Conservation (phyloP, 495 filamentous ascomycete species). For the Bryoglossum gracile region DNA sequence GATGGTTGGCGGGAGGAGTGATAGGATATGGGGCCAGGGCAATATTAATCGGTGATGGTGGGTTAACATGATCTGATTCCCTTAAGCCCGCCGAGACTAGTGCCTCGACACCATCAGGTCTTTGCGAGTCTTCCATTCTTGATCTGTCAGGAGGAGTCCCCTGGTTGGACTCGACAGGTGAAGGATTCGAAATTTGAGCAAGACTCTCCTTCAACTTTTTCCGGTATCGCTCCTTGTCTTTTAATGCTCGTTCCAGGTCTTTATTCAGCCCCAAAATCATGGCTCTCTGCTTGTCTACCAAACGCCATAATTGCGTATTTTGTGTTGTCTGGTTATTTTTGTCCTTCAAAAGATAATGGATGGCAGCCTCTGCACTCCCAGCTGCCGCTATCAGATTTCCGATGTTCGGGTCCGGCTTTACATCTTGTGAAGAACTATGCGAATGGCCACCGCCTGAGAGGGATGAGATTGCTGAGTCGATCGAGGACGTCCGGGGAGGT, state of each 20-base stretch:
- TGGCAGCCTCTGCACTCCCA: slow-evolving; percentile 82
- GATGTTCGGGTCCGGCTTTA: slow-evolving; percentile 48
- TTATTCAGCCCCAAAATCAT: slow-evolving; percentile 93
- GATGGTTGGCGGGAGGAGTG: slow-evolving; percentile 42
- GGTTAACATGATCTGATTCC: slow-evolving; percentile 13
- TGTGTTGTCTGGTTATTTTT: slow-evolving; percentile 82
- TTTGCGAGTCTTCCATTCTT: slow-evolving; percentile 7
- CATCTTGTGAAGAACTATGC: slow-evolving; percentile 58
- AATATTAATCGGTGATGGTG: slow-evolving; percentile 44
- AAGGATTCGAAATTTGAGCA: slow-evolving; percentile 41
- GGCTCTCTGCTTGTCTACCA: slow-evolving; percentile 92
- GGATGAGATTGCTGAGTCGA: slow-evolving; percentile 88
- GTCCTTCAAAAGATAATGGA: slow-evolving; percentile 82
- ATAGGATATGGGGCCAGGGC: slow-evolving; percentile 49
- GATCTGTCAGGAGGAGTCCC: slow-evolving; percentile 22
- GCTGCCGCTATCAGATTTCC: slow-evolving; percentile 69
- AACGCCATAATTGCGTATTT: slow-evolving; percentile 86
- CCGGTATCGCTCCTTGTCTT: slow-evolving; percentile 91
- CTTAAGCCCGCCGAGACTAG: slow-evolving; percentile 19
- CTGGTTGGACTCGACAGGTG: slow-evolving; percentile 22
- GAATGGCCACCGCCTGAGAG: slow-evolving; percentile 62
- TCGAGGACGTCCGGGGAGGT: slow-evolving; percentile 76
- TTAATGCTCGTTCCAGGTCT: slow-evolving; percentile 83
- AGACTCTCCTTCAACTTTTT: slow-evolving; percentile 80
- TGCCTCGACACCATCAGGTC: slow-evolving; percentile 7